Conservation (phyloP, 2,329 filamentous ascomycete genomes). For the Aspergillus vadensis region DNA sequence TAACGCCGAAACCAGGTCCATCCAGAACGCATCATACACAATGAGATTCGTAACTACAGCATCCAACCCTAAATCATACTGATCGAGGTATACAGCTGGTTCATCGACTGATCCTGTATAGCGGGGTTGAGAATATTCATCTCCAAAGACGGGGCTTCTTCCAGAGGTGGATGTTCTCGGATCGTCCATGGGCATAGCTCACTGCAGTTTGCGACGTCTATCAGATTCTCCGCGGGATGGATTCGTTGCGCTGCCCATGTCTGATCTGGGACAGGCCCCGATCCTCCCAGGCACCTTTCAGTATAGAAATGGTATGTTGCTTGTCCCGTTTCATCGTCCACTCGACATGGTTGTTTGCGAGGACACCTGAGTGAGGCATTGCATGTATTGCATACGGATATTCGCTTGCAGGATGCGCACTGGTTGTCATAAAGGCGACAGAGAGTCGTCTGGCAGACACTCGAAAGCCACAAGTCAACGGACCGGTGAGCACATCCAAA, state of each 20-base stretch:
- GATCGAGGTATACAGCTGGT: constrained; percentile 40
- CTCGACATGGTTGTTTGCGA: constrained; percentile 34
- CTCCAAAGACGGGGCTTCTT: constrained; percentile 34
- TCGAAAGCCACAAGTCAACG: constrained; percentile 43
- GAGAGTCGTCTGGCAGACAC: constrained; percentile 40
- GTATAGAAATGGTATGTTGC: constrained; percentile 42
- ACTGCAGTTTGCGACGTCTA: constrained; percentile 41
- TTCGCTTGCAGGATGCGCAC: constrained; percentile 39
- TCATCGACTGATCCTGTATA: constrained; percentile 35
- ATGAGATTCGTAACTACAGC: constrained; percentile 3
- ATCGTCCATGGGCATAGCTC: constrained; percentile 45
- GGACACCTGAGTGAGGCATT: constrained; percentile 37
- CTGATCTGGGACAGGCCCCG: constrained; percentile 30
- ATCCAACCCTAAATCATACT: constrained; percentile 30
- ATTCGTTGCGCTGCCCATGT: constrained; percentile 40
- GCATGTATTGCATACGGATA: constrained; percentile 40
- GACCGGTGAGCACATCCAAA: constrained; percentile 45
- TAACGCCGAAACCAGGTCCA: not conserved
- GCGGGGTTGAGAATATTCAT: constrained; percentile 38
- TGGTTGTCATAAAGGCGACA: constrained; percentile 37
- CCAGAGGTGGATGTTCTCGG: constrained; percentile 39
- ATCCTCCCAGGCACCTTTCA: constrained; percentile 35
- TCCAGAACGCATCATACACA: constrained; percentile 3
- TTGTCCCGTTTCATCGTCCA: constrained; percentile 26
- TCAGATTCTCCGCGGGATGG: constrained; percentile 38